These are phyloP conservation scores for Trichoderma breve DNA, from an alignment of 2,329 filamentous ascomycete genomes.

Conservation along the genomic window DNA sequence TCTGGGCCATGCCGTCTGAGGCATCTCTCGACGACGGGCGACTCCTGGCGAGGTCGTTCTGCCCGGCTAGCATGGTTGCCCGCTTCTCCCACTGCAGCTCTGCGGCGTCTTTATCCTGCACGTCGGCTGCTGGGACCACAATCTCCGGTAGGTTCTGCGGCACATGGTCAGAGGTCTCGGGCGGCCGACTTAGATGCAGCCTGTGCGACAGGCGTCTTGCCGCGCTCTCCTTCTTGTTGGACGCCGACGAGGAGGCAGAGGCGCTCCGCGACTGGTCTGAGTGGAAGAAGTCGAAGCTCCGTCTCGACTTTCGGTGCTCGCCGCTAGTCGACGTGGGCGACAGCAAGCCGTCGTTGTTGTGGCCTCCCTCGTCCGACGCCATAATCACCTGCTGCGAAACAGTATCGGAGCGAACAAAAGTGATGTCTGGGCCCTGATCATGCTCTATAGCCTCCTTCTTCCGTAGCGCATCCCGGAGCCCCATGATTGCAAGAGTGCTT, in stretches of 20 bases:
- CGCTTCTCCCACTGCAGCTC: constrained; percentile 89
- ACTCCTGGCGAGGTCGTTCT: constrained; percentile 51
- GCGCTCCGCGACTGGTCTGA: constrained; percentile 48
- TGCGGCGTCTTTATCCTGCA: constrained; percentile 43
- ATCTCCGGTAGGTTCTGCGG: constrained; percentile 80
- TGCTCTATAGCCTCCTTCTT: constrained; percentile 50
- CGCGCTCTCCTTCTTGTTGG: constrained; percentile 36
- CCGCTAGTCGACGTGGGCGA: constrained; percentile 30
- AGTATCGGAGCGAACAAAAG: constrained; percentile 82
- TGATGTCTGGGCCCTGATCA: constrained; percentile 64
- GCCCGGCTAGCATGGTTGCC: constrained; percentile 80
- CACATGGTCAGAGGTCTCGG: constrained; percentile 67
- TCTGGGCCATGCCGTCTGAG: constrained; percentile 29
- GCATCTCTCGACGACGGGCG: constrained; percentile 40
- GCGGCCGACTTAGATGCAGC: constrained; percentile 62
- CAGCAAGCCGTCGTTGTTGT: constrained; percentile 34
- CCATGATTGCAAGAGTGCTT: constrained; percentile 38
- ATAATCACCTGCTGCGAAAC: constrained; percentile 73
- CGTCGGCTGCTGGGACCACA: constrained; percentile 42
- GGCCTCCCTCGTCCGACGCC: constrained; percentile 51
- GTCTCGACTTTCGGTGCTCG: constrained; percentile 34
- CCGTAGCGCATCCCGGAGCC: constrained; percentile 52
- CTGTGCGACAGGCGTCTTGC: constrained; percentile 62
- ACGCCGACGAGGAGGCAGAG: constrained; percentile 44
- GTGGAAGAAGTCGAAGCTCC: constrained; percentile 47